phyloP scores from a whole-genome alignment of 331 rosid species.

The Stylosanthes scabra region DNA sequence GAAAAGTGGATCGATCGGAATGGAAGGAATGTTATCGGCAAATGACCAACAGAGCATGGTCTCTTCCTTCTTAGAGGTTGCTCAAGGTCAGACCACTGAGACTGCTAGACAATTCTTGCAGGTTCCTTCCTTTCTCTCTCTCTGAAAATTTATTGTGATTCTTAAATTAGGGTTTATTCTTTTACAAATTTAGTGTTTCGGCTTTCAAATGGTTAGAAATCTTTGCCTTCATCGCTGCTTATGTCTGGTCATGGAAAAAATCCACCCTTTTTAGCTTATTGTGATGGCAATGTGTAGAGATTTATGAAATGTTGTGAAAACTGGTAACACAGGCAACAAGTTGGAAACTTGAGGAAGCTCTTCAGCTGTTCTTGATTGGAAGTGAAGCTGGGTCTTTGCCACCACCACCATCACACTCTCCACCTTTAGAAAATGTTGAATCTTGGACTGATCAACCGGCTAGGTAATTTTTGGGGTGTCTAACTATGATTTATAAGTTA shows the following conservation, averaged over 20 bases:
- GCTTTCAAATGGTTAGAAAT: background rate
- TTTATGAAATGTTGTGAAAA: constrained; percentile 7
- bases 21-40: constrained; percentile 71
- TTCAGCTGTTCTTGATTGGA: constrained; percentile 86
- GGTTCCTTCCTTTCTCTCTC: constrained; percentile 44
- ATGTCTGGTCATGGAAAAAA: background rate
- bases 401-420: constrained; percentile 46
- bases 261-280: background rate
- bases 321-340: constrained; percentile 75
- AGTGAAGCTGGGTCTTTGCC: constrained; percentile 58
- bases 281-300: constrained; percentile 6
- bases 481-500: background rate
- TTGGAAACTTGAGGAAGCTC: constrained; percentile 96
- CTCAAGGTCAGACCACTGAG: constrained; percentile 87
- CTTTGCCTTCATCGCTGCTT: background rate
- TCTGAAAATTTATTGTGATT: background rate
- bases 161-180: background rate
- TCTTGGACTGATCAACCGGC: constrained; percentile 51
- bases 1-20: constrained; percentile 25
- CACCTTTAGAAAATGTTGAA: constrained; percentile 53
- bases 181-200: background rate
- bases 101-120: constrained; percentile 86
- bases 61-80: constrained; percentile 85
- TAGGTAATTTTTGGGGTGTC: constrained; percentile 38
- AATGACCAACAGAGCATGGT: constrained; percentile 78